Percentiles rank a stretch among this genome's conserved stretches.
phyloP scores from a whole-genome alignment of 805 yeast genomes.

The Kodamaea nitidulidarum region DNA sequence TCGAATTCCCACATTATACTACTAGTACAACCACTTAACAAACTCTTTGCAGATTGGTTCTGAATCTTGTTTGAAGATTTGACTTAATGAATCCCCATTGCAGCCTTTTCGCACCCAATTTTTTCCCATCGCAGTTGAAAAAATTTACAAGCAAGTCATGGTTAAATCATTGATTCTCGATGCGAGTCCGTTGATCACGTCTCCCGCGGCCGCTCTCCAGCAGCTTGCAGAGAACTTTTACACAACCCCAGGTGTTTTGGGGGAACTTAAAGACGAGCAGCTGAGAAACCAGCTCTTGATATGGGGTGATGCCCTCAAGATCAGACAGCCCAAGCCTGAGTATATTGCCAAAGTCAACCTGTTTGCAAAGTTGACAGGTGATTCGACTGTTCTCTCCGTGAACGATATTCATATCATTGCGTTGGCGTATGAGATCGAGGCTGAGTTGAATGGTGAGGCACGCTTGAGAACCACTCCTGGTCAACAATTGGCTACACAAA shows the following conservation, averaged over 20 bases:
- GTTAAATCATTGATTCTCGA: slow-evolving; percentile 69
- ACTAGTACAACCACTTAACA: too few relatives aligned
- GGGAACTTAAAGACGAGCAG: slow-evolving; percentile 81
- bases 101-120: background rate
- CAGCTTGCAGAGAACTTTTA: slow-evolving; percentile 66
- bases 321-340: slow-evolving; percentile 73
- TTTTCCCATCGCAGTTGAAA: slow-evolving; percentile 5
- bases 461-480: slow-evolving; percentile 63
- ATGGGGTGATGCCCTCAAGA: slow-evolving; percentile 69
- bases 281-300: slow-evolving; percentile 73
- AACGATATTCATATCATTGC: slow-evolving; percentile 94
- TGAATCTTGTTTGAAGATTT: background rate
- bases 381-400: slow-evolving; percentile 76
- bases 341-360: slow-evolving; percentile 62
- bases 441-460: slow-evolving; percentile 64
- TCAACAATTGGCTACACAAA: slow-evolving; percentile 43
- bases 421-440: slow-evolving; percentile 80
- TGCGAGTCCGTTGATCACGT: slow-evolving; percentile 93
- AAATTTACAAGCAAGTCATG: background rate
- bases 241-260: slow-evolving; percentile 89
- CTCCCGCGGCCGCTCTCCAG: slow-evolving; percentile 68
- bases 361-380: slow-evolving; percentile 89
- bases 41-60: too few relatives aligned
- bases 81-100: background rate
- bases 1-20: too few relatives aligned